Base-by-base conservation (phyloP, 768 basidiomycete species). In the Filobasidium floriforme region DNA sequence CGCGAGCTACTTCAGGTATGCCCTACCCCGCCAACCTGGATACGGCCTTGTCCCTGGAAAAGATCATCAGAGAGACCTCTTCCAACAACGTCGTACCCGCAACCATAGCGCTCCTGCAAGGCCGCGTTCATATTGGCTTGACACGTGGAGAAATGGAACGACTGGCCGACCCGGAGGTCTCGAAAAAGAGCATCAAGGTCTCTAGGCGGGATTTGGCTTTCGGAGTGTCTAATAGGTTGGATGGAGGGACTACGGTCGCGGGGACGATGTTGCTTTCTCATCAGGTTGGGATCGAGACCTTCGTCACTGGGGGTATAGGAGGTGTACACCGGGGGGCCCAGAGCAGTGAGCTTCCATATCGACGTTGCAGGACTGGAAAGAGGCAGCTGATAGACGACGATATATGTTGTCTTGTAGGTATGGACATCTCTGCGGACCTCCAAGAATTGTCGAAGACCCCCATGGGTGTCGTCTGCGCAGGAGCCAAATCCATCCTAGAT, bases 341-440 rank as follows among this genome's bases (percentile, higher is more conserved):
- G 81, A 81, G 82, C 70, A 81, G 91, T 86, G 67, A 71, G 80
- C 73, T 41, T 51, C 19, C 9, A 54, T n/a, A n/a, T n/a, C n/a
- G n/a, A n/a, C n/a, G n/a, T n/a, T n/a, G n/a, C n/a, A n/a, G n/a
- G n/a, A n/a, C n/a, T n/a, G n/a, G n/a, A n/a, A n/a, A n/a, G n/a
- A 37, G 32, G 9, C 4, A 37, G 32, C 32, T 49, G 46, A 49
- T n/a, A n/a, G n/a, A n/a, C n/a, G n/a, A n/a, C n/a, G n/a, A 49
- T 15, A 49, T 60, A 15, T 52, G 46, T 24, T 9, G 24, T 7
- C 52, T 24, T 3, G n/a, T 71, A 96, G 91, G 90, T 19, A 86
- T 98, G 85, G 94, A 99, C 73, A 81, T 99, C 32, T 97, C 94
- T 18, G 92, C 94, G 18, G 94, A 99, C 76, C 82, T 99, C 18